These are phyloP conservation scores for Hirsutella thompsonii DNA, from an alignment of 2,329 filamentous ascomycete genomes.

Conservation along the genomic window DNA sequence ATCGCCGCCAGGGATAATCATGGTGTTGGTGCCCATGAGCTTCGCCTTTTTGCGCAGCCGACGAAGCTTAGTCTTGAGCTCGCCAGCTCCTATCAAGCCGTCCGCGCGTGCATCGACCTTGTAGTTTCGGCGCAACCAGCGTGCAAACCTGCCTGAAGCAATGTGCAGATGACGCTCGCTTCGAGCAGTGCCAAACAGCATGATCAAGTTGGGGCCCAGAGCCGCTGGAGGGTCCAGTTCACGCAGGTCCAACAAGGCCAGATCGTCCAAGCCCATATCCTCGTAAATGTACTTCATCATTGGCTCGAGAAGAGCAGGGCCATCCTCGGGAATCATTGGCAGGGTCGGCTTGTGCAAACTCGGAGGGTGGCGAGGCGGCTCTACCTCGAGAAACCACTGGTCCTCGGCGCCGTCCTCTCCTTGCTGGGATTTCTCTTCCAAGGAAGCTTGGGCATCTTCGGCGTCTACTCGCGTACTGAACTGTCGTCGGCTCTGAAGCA, in stretches of 20 bases:
- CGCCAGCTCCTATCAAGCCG: conserved; percentile 77
- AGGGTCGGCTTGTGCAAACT: conserved; percentile 33
- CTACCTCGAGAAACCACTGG: conserved; percentile 81
- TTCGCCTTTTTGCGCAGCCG: conserved; percentile 72
- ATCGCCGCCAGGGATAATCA: conserved; percentile 52
- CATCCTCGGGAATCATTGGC: conserved; percentile 46
- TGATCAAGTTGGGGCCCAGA: conserved; percentile 76
- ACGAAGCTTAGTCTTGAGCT: conserved; percentile 76
- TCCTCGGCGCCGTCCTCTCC: conserved; percentile 25
- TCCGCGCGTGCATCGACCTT: conserved; percentile 69
- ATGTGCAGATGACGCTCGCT: conserved; percentile 91
- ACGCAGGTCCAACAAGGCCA: conserved; percentile 72
- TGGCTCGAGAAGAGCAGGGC: conserved; percentile 58
- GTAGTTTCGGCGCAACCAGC: conserved; percentile 67
- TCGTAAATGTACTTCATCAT: conserved; percentile 70
- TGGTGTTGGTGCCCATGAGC: conserved; percentile 59
- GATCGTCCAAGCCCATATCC: conserved; percentile 74
- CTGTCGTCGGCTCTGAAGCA: conserved; percentile 5
- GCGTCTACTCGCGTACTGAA: conserved; percentile 9
- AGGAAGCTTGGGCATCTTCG: conserved; percentile 8
- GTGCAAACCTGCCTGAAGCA: conserved; percentile 75
- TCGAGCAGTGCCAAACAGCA: conserved; percentile 84
- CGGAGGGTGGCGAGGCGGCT: conserved; percentile 40
- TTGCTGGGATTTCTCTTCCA: conserved; percentile 6
- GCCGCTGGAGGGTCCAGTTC: conserved; percentile 75